Conservation (phyloP, 2,329 filamentous ascomycete species). For the Zymoseptoria crescenta region DNA sequence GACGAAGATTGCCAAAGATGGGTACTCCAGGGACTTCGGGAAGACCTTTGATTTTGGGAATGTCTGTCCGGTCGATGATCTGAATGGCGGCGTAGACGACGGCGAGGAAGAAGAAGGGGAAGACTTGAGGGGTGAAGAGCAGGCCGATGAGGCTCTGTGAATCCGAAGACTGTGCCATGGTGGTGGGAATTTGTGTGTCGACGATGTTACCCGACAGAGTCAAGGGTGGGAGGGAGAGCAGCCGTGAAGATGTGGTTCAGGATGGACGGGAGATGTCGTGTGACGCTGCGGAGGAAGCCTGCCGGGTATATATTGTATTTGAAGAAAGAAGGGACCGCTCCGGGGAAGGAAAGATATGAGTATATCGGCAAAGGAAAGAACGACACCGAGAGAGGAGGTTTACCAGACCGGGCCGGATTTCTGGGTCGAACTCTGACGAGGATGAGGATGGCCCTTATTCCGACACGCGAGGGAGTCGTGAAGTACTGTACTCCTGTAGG, state of each 20-base stretch:
- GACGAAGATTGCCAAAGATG: conserved; percentile 40
- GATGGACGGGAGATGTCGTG: neutral
- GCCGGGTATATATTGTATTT: neutral
- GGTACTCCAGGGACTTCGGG: conserved; percentile 42
- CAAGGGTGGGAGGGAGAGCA: neutral
- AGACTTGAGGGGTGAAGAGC: conserved; percentile 32
- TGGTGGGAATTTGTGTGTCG: neutral
- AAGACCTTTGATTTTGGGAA: conserved; percentile 42
- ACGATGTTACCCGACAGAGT: neutral
- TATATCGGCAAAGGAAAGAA: neutral
- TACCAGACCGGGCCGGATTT: too few relatives aligned
- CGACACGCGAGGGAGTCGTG: neutral
- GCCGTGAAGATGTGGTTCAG: neutral
- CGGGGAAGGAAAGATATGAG: neutral
- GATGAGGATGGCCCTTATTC: neutral
- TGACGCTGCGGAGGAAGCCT: neutral
- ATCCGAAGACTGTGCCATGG: conserved; percentile 22
- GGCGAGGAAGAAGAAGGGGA: conserved; percentile 35
- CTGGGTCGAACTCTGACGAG: neutral
- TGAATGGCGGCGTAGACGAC: conserved; percentile 35
- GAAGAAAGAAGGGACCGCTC: too few relatives aligned
- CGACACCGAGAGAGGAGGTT: neutral
- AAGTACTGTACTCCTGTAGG: neutral
- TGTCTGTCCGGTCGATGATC: conserved; percentile 39
- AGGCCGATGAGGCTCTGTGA: conserved; percentile 23